Base-by-base conservation (phyloP, 2,329 filamentous ascomycete genomes). In the Colletotrichum karsti region DNA sequence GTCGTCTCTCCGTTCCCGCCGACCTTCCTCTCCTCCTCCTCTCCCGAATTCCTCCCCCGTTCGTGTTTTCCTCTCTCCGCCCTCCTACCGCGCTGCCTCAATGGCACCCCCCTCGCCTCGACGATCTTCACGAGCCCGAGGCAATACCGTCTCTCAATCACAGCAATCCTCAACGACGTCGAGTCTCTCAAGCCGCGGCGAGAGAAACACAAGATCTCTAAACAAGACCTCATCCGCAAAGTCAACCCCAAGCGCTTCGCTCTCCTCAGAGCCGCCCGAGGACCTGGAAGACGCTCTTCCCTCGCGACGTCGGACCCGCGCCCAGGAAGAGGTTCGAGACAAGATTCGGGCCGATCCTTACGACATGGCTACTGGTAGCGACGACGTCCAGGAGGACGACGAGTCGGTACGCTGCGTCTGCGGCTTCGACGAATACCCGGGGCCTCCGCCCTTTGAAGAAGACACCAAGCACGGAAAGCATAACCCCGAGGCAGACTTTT, bases 371-470 rank as follows among this genome's bases (percentile, higher is more conserved):
- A 89, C 91, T 78, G 92, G 91, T 71, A 87, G 86, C 67, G 90
- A 90, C 70, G 91, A 94, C 63, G 87, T 92, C 54, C 92, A 93
- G 67, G 92, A 92, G 76, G 94, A 98, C 78, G 95, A 98, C 76
- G 96, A 98, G 83, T 90, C 96, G 63, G 97, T 97, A 76, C 91
- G 96, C 73, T 99, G 96, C 82, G 91, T 99, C 72, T 99, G 96
- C 81, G 95, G 94, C 73, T 91, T 92, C 74, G 94, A 97, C 76
- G 96, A 99, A 65, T 98, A 98, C 81, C 96, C 96, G 22, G 96
- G 96, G 60, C 92, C 91, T 74, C 88, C 92, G 66, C 88, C 88
- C 63, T 86, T 88, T 74, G 87, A 91, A 71, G 84, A 86, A 61
- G 84, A 86, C 71, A 77, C 81, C 59, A 87, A 86, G 70, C 78